These are phyloP conservation scores for Maudiozyma saulgeensis DNA, from an alignment of 805 yeast genomes.

Conservation along the genomic window DNA sequence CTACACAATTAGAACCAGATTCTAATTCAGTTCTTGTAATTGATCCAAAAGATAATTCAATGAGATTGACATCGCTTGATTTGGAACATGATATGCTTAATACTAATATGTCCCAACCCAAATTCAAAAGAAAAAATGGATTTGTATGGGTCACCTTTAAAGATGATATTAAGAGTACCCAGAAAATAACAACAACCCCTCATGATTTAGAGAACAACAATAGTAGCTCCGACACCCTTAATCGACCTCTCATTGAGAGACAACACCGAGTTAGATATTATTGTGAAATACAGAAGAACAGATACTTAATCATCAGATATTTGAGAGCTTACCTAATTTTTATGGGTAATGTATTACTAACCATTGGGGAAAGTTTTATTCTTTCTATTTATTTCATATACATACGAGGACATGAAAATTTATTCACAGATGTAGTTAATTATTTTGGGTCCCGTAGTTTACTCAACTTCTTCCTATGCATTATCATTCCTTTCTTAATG, in stretches of 20 bases:
- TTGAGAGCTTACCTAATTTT: constrained; percentile 8
- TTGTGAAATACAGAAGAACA: constrained; percentile 4
- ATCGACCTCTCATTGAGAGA: neutral
- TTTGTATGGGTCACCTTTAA: constrained; percentile 6
- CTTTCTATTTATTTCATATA: constrained; percentile 34
- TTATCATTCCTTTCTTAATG: constrained; percentile 27
- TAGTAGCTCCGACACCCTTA: neutral
- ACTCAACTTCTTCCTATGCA: constrained; percentile 19
- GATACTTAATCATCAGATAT: neutral
- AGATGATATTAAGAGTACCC: neutral
- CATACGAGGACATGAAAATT: constrained; percentile 29
- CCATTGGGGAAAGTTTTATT: constrained; percentile 29
- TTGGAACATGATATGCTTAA: constrained; percentile 3
- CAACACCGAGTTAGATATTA: constrained; percentile 3
- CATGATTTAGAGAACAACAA: neutral
- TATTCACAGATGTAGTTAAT: constrained; percentile 26
- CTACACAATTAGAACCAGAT: neutral
- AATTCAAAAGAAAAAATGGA: constrained; percentile 4
- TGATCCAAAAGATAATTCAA: constrained; percentile 17
- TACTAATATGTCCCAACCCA: constrained; percentile 1
- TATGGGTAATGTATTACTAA: constrained; percentile 13
- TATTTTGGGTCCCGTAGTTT: constrained; percentile 29
- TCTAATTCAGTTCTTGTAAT: constrained; percentile 11
- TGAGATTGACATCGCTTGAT: constrained; percentile 12
- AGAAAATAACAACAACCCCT: neutral